Percentiles rank a stretch among this genome's conserved stretches.
Evolutionary conservation across 306 rosid species (phyloP).

Genomic region (Cyclanthera cordifolia): DNA sequence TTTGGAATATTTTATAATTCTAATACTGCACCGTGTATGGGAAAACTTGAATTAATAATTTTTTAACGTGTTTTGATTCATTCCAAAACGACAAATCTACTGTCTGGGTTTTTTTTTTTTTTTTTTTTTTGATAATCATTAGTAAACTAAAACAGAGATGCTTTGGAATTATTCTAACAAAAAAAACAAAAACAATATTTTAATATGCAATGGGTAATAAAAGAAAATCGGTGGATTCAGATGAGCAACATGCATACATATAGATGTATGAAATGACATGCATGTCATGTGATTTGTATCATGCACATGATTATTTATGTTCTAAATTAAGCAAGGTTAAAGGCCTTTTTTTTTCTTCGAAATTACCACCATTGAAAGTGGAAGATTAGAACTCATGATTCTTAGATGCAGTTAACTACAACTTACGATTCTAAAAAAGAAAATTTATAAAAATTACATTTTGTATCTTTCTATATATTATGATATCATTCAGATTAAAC

Average conservation of each 20-base stretch:
- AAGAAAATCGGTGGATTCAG: slow-evolving; percentile 6
- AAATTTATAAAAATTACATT: too few species aligned
- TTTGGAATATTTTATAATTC: background rate
- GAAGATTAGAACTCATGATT: too few species aligned
- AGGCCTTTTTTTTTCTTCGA: too few species aligned
- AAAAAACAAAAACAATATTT: background rate
- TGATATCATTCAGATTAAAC: too few species aligned
- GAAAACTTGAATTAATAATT: background rate
- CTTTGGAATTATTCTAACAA: slow-evolving; percentile 4
- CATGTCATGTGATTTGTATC: background rate
- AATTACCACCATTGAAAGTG: too few species aligned
- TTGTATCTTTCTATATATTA: too few species aligned
- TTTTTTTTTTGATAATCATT: background rate
- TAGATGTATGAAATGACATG: background rate
- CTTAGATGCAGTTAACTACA: too few species aligned
- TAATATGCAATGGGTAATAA: background rate
- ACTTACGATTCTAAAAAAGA: too few species aligned
- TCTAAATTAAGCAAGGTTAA: background rate
- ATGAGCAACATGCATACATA: background rate
- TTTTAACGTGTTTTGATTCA: background rate
- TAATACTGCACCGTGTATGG: background rate
- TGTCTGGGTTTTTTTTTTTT: background rate
- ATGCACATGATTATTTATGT: background rate
- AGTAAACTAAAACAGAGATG: slow-evolving; percentile 7
- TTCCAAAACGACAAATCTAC: slow-evolving; percentile 10